Evolutionary conservation across 495 filamentous ascomycete species (phyloP).

Genomic region (Bryoglossum gracile): DNA sequence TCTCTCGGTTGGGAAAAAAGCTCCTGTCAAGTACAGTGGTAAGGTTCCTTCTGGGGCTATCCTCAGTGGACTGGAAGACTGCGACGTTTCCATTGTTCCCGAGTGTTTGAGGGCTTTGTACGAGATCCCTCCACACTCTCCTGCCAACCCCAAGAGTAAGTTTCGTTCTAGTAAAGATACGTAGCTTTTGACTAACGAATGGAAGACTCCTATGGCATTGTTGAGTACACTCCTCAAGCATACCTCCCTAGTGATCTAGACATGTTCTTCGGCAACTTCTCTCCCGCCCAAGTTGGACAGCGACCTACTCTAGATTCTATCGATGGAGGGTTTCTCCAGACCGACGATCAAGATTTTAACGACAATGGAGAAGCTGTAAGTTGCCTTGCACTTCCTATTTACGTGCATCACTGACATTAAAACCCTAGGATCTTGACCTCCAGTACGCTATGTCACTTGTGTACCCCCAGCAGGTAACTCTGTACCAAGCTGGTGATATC

Average conservation of each 20-base stretch:
- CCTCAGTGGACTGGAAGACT: constrained; percentile 10
- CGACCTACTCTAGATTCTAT: constrained; percentile 13
- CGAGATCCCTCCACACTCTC: background rate
- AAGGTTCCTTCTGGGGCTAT: background rate
- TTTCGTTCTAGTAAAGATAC: background rate
- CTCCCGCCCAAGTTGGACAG: constrained; percentile 2
- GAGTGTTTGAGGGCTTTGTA: constrained; percentile 12
- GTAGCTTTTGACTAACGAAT: background rate
- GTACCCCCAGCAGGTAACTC: constrained; percentile 12
- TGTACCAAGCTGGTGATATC: constrained; percentile 14
- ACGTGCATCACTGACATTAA: background rate
- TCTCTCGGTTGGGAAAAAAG: background rate
- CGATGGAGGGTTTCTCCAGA: constrained; percentile 13
- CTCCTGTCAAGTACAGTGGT: constrained; percentile 4
- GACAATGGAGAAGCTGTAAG: constrained; percentile 16
- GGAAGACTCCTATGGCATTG: constrained; percentile 12
- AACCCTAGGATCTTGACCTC: constrained; percentile 9
- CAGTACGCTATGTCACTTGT: constrained; percentile 10
- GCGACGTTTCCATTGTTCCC: constrained; percentile 7
- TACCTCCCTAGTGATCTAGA: constrained; percentile 13
- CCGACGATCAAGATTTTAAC: background rate
- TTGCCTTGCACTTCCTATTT: background rate
- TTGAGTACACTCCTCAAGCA: constrained; percentile 17
- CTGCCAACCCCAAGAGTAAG: constrained; percentile 6
- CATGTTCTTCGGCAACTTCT: constrained; percentile 12